Evolutionary conservation across 305 asterid species (phyloP).

Genomic region (Andrographis paniculata): DNA sequence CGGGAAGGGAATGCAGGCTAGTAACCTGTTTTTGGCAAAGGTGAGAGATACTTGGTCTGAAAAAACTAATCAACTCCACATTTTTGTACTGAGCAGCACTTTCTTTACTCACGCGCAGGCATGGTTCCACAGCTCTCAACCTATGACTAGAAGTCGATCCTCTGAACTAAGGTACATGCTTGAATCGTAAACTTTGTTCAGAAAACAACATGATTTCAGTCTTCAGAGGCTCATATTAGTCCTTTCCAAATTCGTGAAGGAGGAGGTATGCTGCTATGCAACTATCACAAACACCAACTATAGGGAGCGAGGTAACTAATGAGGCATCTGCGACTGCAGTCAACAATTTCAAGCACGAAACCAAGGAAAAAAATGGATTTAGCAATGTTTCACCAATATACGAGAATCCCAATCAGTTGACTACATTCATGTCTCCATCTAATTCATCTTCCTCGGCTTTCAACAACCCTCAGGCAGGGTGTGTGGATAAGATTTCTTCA

Average conservation of each 20-base stretch:
- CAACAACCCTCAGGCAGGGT: slow-evolving; percentile 37
- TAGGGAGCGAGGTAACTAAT: slow-evolving; percentile 51
- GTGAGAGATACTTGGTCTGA: slow-evolving; percentile 18
- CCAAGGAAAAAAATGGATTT: slow-evolving; percentile 26
- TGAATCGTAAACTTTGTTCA: neutral
- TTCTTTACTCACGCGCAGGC: slow-evolving; percentile 38
- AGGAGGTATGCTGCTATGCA: slow-evolving; percentile 78
- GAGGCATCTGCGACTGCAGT: slow-evolving; percentile 30
- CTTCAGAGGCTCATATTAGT: neutral
- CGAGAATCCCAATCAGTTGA: slow-evolving; percentile 34
- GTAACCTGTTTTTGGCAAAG: slow-evolving; percentile 57
- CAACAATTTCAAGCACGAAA: slow-evolving; percentile 38
- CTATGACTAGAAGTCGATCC: slow-evolving; percentile 77
- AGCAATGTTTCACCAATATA: slow-evolving; percentile 20
- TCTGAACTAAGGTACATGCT: slow-evolving; percentile 57
- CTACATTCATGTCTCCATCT: slow-evolving; percentile 55
- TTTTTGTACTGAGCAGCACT: slow-evolving; percentile 2
- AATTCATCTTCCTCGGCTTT: slow-evolving; percentile 65
- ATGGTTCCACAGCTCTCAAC: slow-evolving; percentile 69
- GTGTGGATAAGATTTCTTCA: slow-evolving; percentile 56
- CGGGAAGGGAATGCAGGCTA: slow-evolving; percentile 57
- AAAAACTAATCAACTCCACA: neutral
- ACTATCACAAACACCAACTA: slow-evolving; percentile 42
- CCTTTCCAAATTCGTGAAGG: slow-evolving; percentile 36
- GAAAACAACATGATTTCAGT: neutral